These are phyloP conservation scores for Neltuma alba DNA, from an alignment of 306 rosid species.

Conservation along the genomic window DNA sequence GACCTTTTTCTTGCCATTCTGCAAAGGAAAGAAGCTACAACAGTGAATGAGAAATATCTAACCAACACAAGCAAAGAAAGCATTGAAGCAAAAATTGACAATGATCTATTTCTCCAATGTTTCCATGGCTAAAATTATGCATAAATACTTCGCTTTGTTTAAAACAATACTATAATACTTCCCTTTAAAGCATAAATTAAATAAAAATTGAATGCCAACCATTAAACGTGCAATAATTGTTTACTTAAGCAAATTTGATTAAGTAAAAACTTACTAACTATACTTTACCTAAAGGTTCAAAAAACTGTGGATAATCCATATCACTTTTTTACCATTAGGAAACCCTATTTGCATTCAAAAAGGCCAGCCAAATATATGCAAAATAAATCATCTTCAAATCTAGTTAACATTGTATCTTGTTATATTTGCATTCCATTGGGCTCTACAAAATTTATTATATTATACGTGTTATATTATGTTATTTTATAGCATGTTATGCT, in stretches of 20 bases:
- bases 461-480: no score
- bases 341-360: background rate
- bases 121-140: slow-evolving; percentile 13
- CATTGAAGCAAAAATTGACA: background rate
- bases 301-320: background rate
- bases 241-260: slow-evolving; percentile 22
- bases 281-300: background rate
- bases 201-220: slow-evolving; percentile 24
- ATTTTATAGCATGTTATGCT: background rate
- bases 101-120: background rate
- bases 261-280: slow-evolving; percentile 21
- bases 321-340: background rate
- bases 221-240: background rate
- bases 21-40: slow-evolving; percentile 37
- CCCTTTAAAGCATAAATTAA: background rate
- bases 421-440: background rate
- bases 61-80: background rate
- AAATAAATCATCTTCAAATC: background rate
- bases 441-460: slow-evolving; percentile 5
- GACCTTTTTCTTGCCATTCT: slow-evolving; percentile 45
- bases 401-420: background rate
- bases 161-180: background rate
- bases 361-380: background rate
- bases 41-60: slow-evolving; percentile 14
- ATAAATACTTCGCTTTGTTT: slow-evolving; percentile 4